Evolutionary conservation across 257 asterid genomes (phyloP).

Genomic region (Solanum gracilifrons): DNA sequence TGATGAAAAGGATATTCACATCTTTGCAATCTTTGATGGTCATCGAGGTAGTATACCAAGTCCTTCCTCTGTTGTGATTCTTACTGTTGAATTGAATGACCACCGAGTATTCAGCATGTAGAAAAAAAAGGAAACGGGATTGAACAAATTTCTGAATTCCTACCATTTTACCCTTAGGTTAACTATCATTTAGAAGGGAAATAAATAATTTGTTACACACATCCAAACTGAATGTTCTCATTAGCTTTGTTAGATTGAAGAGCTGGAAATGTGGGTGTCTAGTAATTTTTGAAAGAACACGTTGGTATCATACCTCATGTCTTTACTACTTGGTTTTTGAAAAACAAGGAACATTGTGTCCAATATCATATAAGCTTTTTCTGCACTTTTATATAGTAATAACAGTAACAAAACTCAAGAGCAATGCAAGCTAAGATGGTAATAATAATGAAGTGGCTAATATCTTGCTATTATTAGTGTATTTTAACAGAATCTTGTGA

Average conservation of each 20-base stretch:
- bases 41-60: slow-evolving; percentile 75
- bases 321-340: not conserved
- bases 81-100: not conserved
- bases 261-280: not conserved
- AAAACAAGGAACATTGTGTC: not conserved
- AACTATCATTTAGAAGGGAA: not conserved
- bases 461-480: not conserved
- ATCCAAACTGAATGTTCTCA: not conserved
- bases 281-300: not conserved
- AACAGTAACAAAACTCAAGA: not conserved
- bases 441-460: not conserved
- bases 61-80: not conserved
- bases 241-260: not conserved
- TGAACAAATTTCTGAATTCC: not conserved
- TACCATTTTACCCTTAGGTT: not conserved
- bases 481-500: not conserved
- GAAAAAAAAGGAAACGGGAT: not conserved
- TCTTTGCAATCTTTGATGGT: slow-evolving; percentile 87
- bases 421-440: not conserved
- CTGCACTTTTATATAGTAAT: not conserved
- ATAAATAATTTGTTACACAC: not conserved
- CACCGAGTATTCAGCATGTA: not conserved
- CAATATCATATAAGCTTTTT: not conserved
- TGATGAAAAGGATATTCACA: slow-evolving; percentile 43
- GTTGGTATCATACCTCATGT: not conserved